Percentiles rank a stretch among this genome's conserved stretches.
Evolutionary conservation across 2,329 filamentous ascomycete genomes (phyloP).

Genomic region (Pezicula carpinea): DNA sequence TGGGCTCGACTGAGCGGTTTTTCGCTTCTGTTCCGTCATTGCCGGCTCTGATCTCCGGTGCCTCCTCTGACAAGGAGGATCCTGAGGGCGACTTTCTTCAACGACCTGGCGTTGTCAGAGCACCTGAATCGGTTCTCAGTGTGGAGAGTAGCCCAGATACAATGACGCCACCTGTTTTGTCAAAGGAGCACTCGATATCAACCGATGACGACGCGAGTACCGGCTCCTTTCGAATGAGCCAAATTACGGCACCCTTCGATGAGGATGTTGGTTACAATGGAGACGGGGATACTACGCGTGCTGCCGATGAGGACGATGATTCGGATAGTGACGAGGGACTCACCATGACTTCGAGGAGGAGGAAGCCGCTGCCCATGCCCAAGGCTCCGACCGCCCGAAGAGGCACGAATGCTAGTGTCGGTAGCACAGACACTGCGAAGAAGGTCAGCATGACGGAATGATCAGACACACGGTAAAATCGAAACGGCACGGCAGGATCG

Average conservation of each 20-base stretch:
- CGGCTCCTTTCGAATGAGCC: conserved; percentile 6
- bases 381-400: conserved; percentile 41
- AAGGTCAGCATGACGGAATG: conserved; percentile 32
- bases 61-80: conserved; percentile 60
- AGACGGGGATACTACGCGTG: conserved; percentile 18
- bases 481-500: too few species aligned
- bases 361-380: conserved; percentile 24
- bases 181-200: conserved; percentile 8
- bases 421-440: conserved; percentile 61
- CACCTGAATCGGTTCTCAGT: conserved; percentile 25
- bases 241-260: conserved; percentile 2
- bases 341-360: conserved; percentile 30
- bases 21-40: conserved; percentile 60
- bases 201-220: conserved; percentile 12
- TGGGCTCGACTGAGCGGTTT: conserved; percentile 34
- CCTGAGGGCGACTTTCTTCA: conserved; percentile 55
- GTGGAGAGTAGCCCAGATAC: conserved; percentile 22
- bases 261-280: conserved; percentile 27
- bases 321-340: conserved; percentile 29
- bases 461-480: not conserved
- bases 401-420: conserved; percentile 56
- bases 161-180: conserved; percentile 21
- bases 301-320: conserved; percentile 21
- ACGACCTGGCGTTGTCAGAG: conserved; percentile 42
- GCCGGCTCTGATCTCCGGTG: conserved; percentile 57